Evolutionary conservation across 2,329 filamentous ascomycete species (phyloP).

Genomic region (Scytalidium sp.): DNA sequence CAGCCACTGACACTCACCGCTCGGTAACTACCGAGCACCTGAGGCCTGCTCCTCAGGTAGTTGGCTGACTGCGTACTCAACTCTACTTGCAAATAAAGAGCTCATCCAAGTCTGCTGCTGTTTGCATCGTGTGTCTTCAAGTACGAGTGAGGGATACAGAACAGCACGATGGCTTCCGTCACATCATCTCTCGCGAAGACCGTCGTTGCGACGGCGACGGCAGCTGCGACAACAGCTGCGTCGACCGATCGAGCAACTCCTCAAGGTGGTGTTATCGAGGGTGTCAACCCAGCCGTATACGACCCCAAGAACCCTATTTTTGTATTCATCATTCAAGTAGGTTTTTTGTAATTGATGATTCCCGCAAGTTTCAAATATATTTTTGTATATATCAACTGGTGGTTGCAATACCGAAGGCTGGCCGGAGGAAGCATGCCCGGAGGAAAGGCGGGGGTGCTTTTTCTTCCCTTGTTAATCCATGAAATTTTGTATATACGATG

Average conservation of each 20-base stretch:
- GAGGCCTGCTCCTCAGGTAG: too few relatives aligned
- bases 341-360: conserved; percentile 3
- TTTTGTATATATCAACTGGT: background rate
- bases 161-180: conserved; percentile 7
- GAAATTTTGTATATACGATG: too few relatives aligned
- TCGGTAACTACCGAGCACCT: too few relatives aligned
- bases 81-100: too few relatives aligned
- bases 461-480: too few relatives aligned
- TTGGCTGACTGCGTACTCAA: too few relatives aligned
- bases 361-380: background rate
- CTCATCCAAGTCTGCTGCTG: too few relatives aligned
- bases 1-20: too few relatives aligned
- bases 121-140: too few relatives aligned
- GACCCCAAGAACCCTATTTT: conserved; percentile 63
- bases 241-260: conserved; percentile 13
- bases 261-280: conserved; percentile 64
- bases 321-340: conserved; percentile 67
- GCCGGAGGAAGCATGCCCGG: too few relatives aligned
- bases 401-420: too few relatives aligned
- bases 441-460: too few relatives aligned
- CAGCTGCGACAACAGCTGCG: conserved; percentile 8
- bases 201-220: conserved; percentile 5
- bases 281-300: conserved; percentile 58
- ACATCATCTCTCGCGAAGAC: conserved; percentile 7
- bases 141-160: background rate